A percentile compares a stretch with the other conserved stretches of the same genome.
Conservation (phyloP, 202 grass and related monocot species). For the Hordeum pubiflorum region DNA sequence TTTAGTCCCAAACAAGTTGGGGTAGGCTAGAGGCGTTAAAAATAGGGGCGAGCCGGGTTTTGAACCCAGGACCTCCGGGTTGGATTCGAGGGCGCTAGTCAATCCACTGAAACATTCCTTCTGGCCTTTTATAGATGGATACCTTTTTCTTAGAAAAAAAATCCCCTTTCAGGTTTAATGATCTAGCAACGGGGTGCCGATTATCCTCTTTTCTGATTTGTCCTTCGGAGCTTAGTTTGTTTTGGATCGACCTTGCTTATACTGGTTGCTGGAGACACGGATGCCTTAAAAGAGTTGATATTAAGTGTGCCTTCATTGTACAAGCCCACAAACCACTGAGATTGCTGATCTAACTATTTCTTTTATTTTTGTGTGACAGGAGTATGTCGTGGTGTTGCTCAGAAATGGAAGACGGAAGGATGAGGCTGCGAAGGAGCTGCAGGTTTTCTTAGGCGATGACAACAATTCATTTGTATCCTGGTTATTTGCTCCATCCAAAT, state of each 20-base stretch:
- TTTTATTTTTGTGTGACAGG: conserved; percentile 26
- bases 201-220: neutral
- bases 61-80: too few species aligned
- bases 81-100: too few species aligned
- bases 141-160: too few species aligned
- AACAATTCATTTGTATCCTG: conserved; percentile 77
- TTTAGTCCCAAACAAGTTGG: too few species aligned
- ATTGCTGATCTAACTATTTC: neutral
- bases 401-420: conserved; percentile 72
- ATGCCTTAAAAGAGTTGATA: neutral
- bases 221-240: neutral
- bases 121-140: too few species aligned
- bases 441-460: conserved; percentile 70
- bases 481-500: conserved; percentile 28
- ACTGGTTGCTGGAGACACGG: neutral
- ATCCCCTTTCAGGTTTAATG: too few species aligned
- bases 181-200: too few species aligned
- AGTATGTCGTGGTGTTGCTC: conserved; percentile 78
- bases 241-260: neutral
- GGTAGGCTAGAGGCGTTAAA: too few species aligned
- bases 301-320: neutral
- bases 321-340: neutral
- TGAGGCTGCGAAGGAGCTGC: conserved; percentile 57
- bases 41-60: too few species aligned
- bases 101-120: too few species aligned